Base-by-base conservation (phyloP, 495 filamentous ascomycete genomes). In the Letharia lupina region DNA sequence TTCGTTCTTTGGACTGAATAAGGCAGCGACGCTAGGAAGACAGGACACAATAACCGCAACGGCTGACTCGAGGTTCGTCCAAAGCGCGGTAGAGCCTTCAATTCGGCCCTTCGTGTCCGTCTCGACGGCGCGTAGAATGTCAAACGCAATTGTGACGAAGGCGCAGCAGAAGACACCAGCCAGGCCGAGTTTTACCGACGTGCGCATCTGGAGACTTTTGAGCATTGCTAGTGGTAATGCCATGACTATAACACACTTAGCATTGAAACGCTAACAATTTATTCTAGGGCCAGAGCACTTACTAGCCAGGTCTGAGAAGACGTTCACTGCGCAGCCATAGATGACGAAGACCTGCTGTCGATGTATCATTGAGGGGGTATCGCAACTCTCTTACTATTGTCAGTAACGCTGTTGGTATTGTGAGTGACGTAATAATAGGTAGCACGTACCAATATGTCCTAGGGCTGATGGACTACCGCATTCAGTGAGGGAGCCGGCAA, bases 1-100 rank as follows among this genome's bases (percentile, higher is more conserved):
- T 1, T 23, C 9, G 4, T 61, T 61, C n/a, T 33, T 41, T 4
- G 59, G 15, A 10, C n/a, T 44, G 10, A 28, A 45, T 9, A 61
- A 45, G 20, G 59, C 59, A 28, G 33, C 11, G 6, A 61, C 4
- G 28, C 59, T 44, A 20, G 59, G 59, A 37, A 64, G 50, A 33
- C 62, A 64, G 6, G 62, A 64, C 15, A 64, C 50, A 44, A 64
- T 52, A 1, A 58, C 62, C 2, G 62, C 62, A 64, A 64, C 15
- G 7, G 62, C 50, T n/a, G 62, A 56, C n/a, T 64, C 62, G 2
- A 64, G 62, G 18, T 50, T 64, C 4, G 44, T 64, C 62, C 62
- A 64, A 41, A 64, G 37, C 12, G 62, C 41, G 4, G 44, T 50
- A 35, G 62, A 56, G 20, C 45, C 62, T 44, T 15, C 6, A 11